phyloP scores from a whole-genome alignment of 371 early-diverging fungal species.

The Mortierella sp. region DNA sequence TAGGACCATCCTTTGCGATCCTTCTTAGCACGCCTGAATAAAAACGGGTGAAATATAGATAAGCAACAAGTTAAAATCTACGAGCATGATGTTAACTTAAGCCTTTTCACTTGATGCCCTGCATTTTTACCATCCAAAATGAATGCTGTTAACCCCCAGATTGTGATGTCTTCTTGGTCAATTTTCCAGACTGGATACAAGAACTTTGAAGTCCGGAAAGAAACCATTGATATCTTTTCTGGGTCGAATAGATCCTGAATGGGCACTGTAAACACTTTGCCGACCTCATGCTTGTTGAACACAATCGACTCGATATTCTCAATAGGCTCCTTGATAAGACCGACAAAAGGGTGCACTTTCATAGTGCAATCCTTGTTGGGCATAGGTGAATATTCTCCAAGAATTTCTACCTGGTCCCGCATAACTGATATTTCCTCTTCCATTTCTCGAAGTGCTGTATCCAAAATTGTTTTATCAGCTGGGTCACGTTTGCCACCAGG shows the following conservation, averaged over 20 bases:
- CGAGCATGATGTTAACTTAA: too few species aligned
- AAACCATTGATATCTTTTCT: conserved; percentile 55
- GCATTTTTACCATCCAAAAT: conserved; percentile 70
- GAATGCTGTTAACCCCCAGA: conserved; percentile 91
- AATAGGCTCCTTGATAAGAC: conserved; percentile 63
- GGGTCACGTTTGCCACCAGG: conserved; percentile 84
- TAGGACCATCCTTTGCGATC: conserved; percentile 34
- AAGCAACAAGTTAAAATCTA: too few species aligned
- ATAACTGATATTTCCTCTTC: conserved; percentile 84
- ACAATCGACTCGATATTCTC: conserved; percentile 54
- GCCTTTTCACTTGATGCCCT: too few species aligned
- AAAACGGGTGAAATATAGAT: neutral
- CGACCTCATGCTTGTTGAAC: conserved; percentile 79
- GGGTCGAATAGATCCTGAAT: conserved; percentile 75
- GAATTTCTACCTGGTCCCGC: conserved; percentile 63
- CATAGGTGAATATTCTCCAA: conserved; percentile 76
- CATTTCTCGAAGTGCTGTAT: conserved; percentile 88
- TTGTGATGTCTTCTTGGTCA: conserved; percentile 62
- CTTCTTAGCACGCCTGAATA: conserved; percentile 33
- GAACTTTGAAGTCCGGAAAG: conserved; percentile 68
- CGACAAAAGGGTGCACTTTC: conserved; percentile 83
- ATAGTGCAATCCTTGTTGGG: conserved; percentile 75
- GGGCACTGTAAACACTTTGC: conserved; percentile 77
- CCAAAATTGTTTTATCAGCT: conserved; percentile 65
- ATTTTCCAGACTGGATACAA: conserved; percentile 72